phyloP scores from a whole-genome alignment of 768 basidiomycete genomes.

The Amanita subjunquillea region DNA sequence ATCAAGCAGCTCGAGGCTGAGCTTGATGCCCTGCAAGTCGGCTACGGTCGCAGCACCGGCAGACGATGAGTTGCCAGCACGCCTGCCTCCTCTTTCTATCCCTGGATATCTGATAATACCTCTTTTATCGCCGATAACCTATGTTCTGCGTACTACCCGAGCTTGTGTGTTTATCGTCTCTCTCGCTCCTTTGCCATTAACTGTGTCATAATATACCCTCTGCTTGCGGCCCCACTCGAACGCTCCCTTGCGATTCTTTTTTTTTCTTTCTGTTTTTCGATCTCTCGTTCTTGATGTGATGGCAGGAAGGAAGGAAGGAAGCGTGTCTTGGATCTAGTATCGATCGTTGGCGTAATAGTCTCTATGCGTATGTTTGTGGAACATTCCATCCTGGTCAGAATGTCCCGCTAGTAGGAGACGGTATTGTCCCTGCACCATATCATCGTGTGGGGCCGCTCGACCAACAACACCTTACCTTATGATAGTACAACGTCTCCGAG shows the following conservation, averaged over 20 bases:
- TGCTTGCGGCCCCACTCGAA: neutral
- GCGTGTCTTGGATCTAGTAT: constrained; percentile 5
- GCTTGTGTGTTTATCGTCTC: neutral
- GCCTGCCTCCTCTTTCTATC: neutral
- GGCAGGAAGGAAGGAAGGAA: neutral
- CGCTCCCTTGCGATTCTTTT: neutral
- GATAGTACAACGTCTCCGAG: no score
- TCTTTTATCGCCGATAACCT: constrained; percentile 1
- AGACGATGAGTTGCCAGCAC: constrained; percentile 35
- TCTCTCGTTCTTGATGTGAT: neutral
- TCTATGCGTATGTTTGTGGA: no score
- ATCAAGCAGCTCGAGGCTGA: constrained; percentile 90
- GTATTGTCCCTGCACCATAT: no score
- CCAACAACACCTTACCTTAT: no score
- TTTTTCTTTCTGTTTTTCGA: neutral
- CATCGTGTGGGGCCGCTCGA: no score
- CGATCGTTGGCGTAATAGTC: neutral
- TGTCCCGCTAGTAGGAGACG: no score
- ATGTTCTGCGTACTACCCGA: constrained; percentile 1
- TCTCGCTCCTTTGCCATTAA: neutral
- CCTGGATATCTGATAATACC: neutral
- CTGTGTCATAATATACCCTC: constrained; percentile 5
- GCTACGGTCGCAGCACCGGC: constrained; percentile 67
- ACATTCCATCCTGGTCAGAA: no score
- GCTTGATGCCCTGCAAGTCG: constrained; percentile 81